Evolutionary conservation across 164 flowering plant species (phyloP), one percentile per base, ranked within the genome.

Genomic region (Aristolochia fimbriata): DNA sequence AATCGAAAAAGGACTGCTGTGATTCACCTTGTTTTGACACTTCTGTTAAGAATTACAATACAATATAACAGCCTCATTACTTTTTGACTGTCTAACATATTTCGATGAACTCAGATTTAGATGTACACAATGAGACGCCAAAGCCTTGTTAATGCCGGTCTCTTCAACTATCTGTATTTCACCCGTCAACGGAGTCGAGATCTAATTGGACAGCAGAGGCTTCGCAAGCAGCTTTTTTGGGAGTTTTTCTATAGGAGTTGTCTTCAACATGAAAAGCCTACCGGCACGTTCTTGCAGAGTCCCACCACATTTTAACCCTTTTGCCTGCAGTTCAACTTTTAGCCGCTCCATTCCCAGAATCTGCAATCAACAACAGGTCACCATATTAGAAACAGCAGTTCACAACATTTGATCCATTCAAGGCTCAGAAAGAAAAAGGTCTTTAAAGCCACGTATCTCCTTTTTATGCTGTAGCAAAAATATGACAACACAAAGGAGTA

Each of bases 221-320:
- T 84, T 91, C 5, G 90, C 87, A 58, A 88, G 78, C 60, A 83
- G 68, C 80, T 88, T 91, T 78, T 87, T 91, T 7, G 95, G 95
- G 47, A 91, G 77, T 85, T 64, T 82, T 50, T 88, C 96, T 31
- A 88, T 10, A 13, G 95, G 91, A 7, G 81, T 85, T 10, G 92
- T 74, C 63, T 88, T 88, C 59, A 91, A 86, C 59, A 86, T 71
- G 66, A 83, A 88, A 68, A 91, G 85, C 71, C 98, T 79, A 1
- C 83, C 81, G 58, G 95, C 95, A n/a, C 96, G 87, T 76, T 91
- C 96, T 65, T 79, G 88, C 69, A 91, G 57, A 30, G 98, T 85
- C 30, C 98, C 98, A 0, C 98, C 96, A 63, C 92, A 91, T 72
- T 91, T 91, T 60, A 91, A 69, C 23, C 96, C 96, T 22, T 65